phyloP scores from a whole-genome alignment of 1,284 basidiomycete genomes.

The Pseudozyma sp. region DNA sequence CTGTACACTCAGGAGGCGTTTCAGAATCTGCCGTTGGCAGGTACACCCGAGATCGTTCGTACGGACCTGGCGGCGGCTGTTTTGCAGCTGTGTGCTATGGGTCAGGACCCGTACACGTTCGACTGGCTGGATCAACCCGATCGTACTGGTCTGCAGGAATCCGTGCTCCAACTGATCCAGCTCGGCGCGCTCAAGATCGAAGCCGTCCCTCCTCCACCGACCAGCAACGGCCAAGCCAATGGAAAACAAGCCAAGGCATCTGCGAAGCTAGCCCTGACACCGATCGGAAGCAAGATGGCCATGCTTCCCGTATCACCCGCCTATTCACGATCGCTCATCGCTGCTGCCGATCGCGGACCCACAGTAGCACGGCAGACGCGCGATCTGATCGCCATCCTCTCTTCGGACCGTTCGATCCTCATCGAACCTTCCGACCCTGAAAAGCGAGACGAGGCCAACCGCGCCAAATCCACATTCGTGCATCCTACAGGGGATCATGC shows the following conservation, averaged over 20 bases:
- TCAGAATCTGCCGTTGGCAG: conserved; percentile 34
- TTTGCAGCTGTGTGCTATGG: conserved; percentile 61
- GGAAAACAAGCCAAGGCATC: conserved; percentile 10
- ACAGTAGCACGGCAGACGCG: conserved; percentile 54
- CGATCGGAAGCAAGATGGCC: conserved; percentile 59
- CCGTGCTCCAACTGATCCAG: conserved; percentile 59
- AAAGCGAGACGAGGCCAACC: conserved; percentile 58
- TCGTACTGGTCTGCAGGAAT: conserved; percentile 41
- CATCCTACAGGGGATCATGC: conserved; percentile 63
- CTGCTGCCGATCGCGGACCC: conserved; percentile 54
- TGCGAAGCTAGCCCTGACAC: conserved; percentile 47
- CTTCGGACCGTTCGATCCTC: conserved; percentile 55
- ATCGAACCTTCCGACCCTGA: conserved; percentile 52
- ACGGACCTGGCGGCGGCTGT: conserved; percentile 58
- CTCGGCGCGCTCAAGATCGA: conserved; percentile 60
- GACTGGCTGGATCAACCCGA: conserved; percentile 65
- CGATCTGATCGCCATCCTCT: conserved; percentile 66
- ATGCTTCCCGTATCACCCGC: conserved; percentile 61
- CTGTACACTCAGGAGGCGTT: conserved; percentile 60
- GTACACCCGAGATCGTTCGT: conserved; percentile 60
- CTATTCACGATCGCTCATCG: conserved; percentile 59
- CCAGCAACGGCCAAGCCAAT: conserved; percentile 9
- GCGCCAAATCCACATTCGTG: conserved; percentile 69
- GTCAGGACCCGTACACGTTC: conserved; percentile 62
- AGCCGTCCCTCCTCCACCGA: neutral